phyloP scores from a whole-genome alignment of 208 protist genomes.

The Vickermania ingenoplastis region DNA sequence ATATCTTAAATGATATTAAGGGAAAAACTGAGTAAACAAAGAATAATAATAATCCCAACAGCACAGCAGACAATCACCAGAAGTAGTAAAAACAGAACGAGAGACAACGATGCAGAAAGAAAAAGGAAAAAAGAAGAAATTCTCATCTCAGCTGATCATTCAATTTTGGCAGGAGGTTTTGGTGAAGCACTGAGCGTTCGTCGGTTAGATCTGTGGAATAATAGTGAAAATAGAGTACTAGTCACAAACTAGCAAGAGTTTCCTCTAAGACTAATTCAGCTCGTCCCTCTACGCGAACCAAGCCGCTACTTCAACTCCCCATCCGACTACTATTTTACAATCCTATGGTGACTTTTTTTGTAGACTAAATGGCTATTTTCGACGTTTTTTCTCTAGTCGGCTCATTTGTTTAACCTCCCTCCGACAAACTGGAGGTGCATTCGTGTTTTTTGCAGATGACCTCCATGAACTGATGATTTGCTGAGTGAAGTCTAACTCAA shows the following conservation, averaged over 20 bases:
- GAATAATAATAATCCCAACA: neutral
- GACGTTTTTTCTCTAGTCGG: conserved; percentile 3
- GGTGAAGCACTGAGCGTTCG: too few species aligned
- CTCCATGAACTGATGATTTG: too few species aligned
- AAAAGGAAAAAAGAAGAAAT: conserved; percentile 10
- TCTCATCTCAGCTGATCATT: neutral
- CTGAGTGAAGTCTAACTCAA: conserved; percentile 12
- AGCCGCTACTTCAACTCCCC: too few species aligned
- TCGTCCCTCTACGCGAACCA: too few species aligned
- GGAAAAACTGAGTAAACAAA: conserved; percentile 1
- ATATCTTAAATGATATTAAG: conserved; percentile 13
- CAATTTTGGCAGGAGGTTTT: neutral
- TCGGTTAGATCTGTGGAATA: too few species aligned
- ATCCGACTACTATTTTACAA: too few species aligned
- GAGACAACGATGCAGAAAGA: conserved; percentile 6
- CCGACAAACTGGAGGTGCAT: neutral
- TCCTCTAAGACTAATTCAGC: too few species aligned
- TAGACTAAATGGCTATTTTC: too few species aligned
- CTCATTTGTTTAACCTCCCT: neutral
- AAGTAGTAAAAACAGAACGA: conserved; percentile 5
- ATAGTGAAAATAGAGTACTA: too few species aligned
- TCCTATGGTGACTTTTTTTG: too few species aligned
- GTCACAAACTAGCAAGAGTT: too few species aligned
- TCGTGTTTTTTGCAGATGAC: neutral
- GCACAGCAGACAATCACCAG: conserved; percentile 5